Percentiles rank a stretch among this genome's conserved stretches.
These are phyloP conservation scores for Blastobotrys peoriensis DNA, from an alignment of 805 yeast species.

Conservation along the genomic window DNA sequence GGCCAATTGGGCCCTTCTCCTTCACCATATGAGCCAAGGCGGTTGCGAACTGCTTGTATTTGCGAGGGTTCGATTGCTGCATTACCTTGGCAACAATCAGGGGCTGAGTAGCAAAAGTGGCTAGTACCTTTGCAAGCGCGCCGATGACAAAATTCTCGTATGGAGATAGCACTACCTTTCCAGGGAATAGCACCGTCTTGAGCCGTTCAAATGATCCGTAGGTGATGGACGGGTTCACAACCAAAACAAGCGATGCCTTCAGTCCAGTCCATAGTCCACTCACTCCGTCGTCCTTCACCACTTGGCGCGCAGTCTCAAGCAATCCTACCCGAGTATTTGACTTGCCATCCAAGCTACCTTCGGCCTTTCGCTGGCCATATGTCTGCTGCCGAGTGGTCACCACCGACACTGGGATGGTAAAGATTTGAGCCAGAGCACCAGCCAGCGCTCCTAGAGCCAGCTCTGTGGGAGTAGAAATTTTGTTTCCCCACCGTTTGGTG, in stretches of 20 bases:
- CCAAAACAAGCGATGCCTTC: conserved; percentile 70
- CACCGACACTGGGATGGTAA: conserved; percentile 76
- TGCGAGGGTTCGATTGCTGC: conserved; percentile 48
- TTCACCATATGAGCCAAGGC: conserved; percentile 55
- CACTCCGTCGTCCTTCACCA: conserved; percentile 57
- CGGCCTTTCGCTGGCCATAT: conserved; percentile 12
- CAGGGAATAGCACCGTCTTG: conserved; percentile 44
- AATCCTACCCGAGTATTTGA: conserved; percentile 26
- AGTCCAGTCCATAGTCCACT: conserved; percentile 79
- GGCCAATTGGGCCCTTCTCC: conserved; percentile 56
- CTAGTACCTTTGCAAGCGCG: conserved; percentile 72
- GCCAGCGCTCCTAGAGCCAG: conserved; percentile 71
- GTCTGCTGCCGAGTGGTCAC: conserved; percentile 57
- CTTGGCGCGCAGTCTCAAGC: conserved; percentile 41
- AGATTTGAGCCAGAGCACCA: conserved; percentile 73
- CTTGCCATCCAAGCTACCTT: conserved; percentile 2
- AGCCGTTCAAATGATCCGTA: conserved; percentile 74
- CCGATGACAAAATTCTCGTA: conserved; percentile 66
- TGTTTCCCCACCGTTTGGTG: conserved; percentile 12
- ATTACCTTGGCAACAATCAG: conserved; percentile 77
- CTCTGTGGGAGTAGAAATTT: conserved; percentile 56
- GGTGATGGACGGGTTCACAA: conserved; percentile 80
- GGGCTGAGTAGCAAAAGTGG: conserved; percentile 78
- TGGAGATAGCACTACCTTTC: conserved; percentile 43
- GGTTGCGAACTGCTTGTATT: conserved; percentile 53